Percentiles rank a stretch among this genome's conserved stretches.
Conservation (phyloP, 2,329 filamentous ascomycete genomes). For the Fusarium tricinctum region DNA sequence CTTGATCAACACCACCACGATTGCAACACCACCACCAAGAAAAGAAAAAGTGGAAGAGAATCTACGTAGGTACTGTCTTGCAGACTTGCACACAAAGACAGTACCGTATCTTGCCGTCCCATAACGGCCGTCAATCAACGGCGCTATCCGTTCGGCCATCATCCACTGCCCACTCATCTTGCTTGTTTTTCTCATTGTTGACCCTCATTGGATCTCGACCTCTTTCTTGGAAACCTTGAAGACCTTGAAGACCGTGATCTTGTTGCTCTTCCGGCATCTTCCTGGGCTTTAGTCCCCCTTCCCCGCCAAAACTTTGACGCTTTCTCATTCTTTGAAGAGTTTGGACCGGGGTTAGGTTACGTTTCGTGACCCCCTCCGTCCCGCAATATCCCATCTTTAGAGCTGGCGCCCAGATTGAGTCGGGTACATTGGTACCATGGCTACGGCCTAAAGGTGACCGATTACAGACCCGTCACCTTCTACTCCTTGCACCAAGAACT, state of each 20-base stretch:
- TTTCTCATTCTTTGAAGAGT: conserved; percentile 27
- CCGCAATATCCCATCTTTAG: conserved; percentile 39
- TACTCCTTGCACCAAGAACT: conserved; percentile 45
- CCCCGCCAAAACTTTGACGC: conserved; percentile 43
- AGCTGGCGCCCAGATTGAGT: conserved; percentile 41
- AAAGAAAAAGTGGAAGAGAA: not conserved
- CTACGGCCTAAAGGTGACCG: conserved; percentile 1
- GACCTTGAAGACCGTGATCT: too few relatives aligned
- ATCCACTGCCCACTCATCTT: conserved; percentile 30
- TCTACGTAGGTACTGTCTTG: conserved; percentile 1
- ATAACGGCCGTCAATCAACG: conserved; percentile 24
- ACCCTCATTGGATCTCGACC: not conserved
- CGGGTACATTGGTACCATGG: conserved; percentile 30
- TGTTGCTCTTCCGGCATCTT: conserved; percentile 40
- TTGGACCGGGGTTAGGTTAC: conserved; percentile 43
- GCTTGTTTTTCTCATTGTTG: conserved; percentile 21
- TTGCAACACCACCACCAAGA: conserved; percentile 7
- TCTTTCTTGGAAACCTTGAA: conserved; percentile 1
- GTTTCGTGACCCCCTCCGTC: conserved; percentile 46
- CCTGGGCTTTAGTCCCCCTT: conserved; percentile 28
- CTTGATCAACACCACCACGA: conserved; percentile 18
- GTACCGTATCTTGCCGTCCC: conserved; percentile 33
- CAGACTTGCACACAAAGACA: conserved; percentile 1
- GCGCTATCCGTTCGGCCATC: conserved; percentile 29
- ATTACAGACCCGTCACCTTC: conserved; percentile 39